These are phyloP conservation scores for Pichiaceae sp. DNA, from an alignment of 1,139 yeast species.

Conservation along the genomic window DNA sequence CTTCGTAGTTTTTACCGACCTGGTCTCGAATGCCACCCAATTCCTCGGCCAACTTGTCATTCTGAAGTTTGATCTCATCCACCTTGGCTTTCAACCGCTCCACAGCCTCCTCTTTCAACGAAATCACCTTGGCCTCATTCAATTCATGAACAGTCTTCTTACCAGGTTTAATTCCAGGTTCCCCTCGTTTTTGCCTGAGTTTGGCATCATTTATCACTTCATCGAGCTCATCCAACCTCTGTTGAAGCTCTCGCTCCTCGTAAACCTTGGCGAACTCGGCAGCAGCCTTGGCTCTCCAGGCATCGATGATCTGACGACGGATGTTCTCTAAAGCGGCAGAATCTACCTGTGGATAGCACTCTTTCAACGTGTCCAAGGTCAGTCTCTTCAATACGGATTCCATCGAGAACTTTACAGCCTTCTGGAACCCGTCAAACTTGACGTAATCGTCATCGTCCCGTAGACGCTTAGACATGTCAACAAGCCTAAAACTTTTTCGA, in stretches of 20 bases:
- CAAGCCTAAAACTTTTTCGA: neutral
- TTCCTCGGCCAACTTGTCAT: neutral
- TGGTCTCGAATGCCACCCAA: conserved; percentile 3
- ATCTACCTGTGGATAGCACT: conserved; percentile 66
- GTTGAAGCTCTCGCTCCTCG: conserved; percentile 49
- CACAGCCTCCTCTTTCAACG: neutral
- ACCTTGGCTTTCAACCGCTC: neutral
- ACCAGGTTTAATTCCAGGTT: neutral
- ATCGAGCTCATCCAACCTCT: conserved; percentile 58
- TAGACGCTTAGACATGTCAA: neutral
- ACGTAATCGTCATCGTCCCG: conserved; percentile 8
- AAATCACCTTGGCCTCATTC: neutral
- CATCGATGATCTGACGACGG: conserved; percentile 49
- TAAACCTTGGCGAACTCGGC: conserved; percentile 62
- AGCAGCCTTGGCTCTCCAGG: conserved; percentile 51
- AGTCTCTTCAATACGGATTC: conserved; percentile 58
- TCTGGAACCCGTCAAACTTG: conserved; percentile 19
- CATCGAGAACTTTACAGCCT: conserved; percentile 42
- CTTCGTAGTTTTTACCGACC: conserved; percentile 3
- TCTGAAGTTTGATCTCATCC: neutral
- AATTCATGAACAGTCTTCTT: conserved; percentile 1
- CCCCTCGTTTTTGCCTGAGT: conserved; percentile 17
- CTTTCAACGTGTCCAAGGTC: conserved; percentile 47
- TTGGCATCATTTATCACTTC: conserved; percentile 50
- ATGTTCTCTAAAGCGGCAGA: conserved; percentile 45